Conservation (phyloP, 176 grass and related monocot species). For the Metroxylon sagu region DNA sequence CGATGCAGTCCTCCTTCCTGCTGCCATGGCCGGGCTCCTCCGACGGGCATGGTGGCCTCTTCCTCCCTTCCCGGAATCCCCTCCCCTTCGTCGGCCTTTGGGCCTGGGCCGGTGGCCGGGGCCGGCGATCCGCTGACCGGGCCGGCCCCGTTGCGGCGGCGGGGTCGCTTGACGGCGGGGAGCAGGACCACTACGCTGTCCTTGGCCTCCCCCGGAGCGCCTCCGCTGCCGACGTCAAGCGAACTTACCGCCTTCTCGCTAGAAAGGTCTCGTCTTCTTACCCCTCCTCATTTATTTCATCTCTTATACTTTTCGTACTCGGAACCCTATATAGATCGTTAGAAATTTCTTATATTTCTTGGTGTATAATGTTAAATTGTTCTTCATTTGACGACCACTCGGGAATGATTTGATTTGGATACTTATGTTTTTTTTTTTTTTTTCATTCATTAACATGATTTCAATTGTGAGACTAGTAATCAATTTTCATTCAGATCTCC, state of each 20-base stretch:
- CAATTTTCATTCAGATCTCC: too few relatives aligned
- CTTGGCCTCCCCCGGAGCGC: conserved; percentile 15
- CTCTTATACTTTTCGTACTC: too few relatives aligned
- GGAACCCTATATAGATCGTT: too few relatives aligned
- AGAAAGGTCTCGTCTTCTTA: conserved; percentile 18
- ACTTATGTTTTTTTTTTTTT: too few relatives aligned
- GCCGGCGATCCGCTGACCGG: neutral
- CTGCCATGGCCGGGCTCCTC: conserved; percentile 2
- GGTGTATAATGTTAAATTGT: too few relatives aligned
- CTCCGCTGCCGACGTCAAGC: conserved; percentile 12
- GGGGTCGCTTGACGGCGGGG: neutral
- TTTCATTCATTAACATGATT: too few relatives aligned
- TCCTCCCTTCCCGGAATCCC: neutral
- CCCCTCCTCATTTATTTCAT: neutral
- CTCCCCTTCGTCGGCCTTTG: conserved; percentile 12
- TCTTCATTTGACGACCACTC: too few relatives aligned
- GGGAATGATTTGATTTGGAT: too few relatives aligned
- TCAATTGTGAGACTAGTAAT: too few relatives aligned
- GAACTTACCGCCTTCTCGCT: conserved; percentile 23
- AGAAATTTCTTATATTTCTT: too few relatives aligned
- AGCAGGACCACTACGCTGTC: conserved; percentile 25
- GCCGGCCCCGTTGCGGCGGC: neutral
- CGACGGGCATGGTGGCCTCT: neutral
- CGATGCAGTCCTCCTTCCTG: conserved; percentile 9
- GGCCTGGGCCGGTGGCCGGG: conserved; percentile 10